Conservation (phyloP, 2,329 filamentous ascomycete genomes). For the Chalaropsis ovoidea region DNA sequence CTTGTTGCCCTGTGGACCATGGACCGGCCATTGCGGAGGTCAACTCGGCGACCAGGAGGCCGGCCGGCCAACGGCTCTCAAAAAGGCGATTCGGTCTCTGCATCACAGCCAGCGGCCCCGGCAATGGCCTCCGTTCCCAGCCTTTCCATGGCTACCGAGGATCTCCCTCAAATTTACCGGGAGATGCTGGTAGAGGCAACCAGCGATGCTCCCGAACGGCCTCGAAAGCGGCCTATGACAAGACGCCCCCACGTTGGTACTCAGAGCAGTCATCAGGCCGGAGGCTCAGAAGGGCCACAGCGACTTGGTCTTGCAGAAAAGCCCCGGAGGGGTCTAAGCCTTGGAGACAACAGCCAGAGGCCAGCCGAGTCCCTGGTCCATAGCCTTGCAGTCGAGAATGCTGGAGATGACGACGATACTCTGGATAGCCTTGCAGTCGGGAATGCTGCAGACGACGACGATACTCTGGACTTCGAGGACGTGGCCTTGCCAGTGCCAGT, state of each 20-base stretch:
- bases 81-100: not conserved
- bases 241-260: not conserved
- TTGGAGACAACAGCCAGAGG: not conserved
- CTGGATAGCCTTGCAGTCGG: constrained; percentile 30
- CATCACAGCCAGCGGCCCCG: not conserved
- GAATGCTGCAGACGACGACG: constrained; percentile 32
- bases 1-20: not conserved
- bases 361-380: not conserved
- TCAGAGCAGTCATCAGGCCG: not conserved
- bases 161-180: constrained; percentile 16
- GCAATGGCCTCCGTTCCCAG: not conserved
- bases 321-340: not conserved
- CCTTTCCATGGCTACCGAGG: not conserved
- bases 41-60: constrained; percentile 7
- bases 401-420: constrained; percentile 35
- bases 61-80: not conserved
- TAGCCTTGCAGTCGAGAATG: not conserved
- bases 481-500: constrained; percentile 40
- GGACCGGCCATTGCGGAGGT: constrained; percentile 15
- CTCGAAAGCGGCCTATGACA: constrained; percentile 17
- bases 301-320: not conserved
- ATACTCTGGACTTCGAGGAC: constrained; percentile 43
- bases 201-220: not conserved
- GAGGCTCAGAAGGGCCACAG: not conserved
- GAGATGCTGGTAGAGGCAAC: constrained; percentile 21